Conservation (phyloP, 495 filamentous ascomycete genomes). For the Penicillium turbatum region DNA sequence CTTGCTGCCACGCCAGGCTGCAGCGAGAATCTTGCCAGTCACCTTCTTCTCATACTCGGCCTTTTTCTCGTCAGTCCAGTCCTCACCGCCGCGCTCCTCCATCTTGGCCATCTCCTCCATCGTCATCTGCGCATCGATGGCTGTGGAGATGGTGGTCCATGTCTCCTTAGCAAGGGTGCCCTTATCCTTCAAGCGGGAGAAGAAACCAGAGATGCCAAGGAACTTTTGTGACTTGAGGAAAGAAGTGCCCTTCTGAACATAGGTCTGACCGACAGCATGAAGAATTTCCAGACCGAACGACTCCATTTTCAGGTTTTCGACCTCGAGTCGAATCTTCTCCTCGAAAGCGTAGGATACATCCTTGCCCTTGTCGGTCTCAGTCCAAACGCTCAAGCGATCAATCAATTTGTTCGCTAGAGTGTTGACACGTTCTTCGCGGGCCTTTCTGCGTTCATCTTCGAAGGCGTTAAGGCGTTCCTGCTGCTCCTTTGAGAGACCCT, state of each 20-base stretch:
- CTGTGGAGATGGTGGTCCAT: conserved; percentile 93
- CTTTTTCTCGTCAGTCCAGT: conserved; percentile 98
- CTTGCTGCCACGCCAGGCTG: conserved; percentile 94
- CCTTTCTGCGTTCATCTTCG: conserved; percentile 75
- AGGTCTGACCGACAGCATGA: conserved; percentile 88
- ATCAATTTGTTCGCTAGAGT: conserved; percentile 79
- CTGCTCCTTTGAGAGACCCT: conserved; percentile 82
- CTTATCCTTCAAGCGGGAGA: conserved; percentile 91
- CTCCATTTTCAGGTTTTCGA: conserved; percentile 99
- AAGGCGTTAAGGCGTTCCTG: conserved; percentile 82
- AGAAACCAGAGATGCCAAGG: conserved; percentile 92
- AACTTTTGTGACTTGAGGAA: conserved; percentile 95
- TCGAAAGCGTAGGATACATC: conserved; percentile 88
- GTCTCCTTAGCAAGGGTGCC: conserved; percentile 94
- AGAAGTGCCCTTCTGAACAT: conserved; percentile 78
- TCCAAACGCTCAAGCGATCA: conserved; percentile 91
- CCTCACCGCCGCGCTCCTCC: conserved; percentile 92
- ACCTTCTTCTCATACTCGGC: conserved; percentile 93
- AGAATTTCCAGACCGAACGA: conserved; percentile 96
- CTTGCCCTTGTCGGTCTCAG: conserved; percentile 84
- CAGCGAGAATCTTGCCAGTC: conserved; percentile 97
- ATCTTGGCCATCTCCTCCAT: conserved; percentile 99
- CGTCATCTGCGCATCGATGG: conserved; percentile 96
- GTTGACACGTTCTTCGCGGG: conserved; percentile 87
- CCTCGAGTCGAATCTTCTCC: conserved; percentile 89